Percentiles rank a stretch among this genome's conserved stretches.
Conservation (phyloP, 345 rosid species). For the Eucalyptus virginea region DNA sequence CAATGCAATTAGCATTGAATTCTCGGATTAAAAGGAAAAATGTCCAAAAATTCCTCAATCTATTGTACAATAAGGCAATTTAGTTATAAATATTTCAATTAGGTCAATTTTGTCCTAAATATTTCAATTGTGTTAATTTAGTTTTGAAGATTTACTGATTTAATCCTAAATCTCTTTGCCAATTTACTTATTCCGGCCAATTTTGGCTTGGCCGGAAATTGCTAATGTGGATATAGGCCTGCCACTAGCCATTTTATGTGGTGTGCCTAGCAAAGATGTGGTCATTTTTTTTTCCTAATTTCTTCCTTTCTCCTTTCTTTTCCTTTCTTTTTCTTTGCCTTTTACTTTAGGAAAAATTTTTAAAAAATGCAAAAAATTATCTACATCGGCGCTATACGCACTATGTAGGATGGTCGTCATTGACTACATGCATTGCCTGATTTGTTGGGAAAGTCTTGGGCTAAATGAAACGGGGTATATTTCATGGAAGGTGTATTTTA, state of each 20-base stretch:
- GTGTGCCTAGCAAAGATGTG: accelerated
- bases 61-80: too few species aligned
- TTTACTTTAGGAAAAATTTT: accelerated
- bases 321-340: background rate
- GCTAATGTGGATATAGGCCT: background rate
- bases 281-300: too few species aligned
- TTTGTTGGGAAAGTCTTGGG: too few species aligned
- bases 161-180: background rate
- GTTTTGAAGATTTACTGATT: background rate
- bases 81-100: too few species aligned
- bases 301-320: background rate
- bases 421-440: too few species aligned
- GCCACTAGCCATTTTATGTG: accelerated
- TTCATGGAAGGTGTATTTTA: background rate
- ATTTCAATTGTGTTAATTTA: background rate
- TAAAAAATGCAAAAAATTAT: too few species aligned
- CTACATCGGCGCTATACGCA: accelerated
- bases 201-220: accelerated
- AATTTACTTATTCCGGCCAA: background rate
- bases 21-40: background rate
- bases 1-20: background rate
- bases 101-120: background rate
- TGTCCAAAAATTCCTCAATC: too few species aligned
- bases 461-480: too few species aligned
- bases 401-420: background rate